Base-by-base conservation (phyloP, 108 stramenopile genomes). In the Ochromonas danica region DNA sequence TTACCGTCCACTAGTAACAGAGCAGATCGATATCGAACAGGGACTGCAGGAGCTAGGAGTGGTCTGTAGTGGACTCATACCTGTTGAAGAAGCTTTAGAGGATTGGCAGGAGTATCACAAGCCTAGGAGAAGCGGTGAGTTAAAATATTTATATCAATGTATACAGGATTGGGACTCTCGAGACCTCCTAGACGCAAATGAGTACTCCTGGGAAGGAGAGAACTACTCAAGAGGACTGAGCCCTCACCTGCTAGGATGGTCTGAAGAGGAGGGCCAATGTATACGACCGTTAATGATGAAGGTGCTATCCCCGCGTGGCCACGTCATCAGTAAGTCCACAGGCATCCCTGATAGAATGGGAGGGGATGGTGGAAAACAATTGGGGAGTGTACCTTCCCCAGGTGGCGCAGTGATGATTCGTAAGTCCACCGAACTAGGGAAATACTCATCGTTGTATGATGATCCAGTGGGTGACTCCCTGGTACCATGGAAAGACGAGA, bases 71-170 rank as follows among this genome's bases (percentile, higher is more conserved):
- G 51, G 51, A 57, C 51, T 57, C 51, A 57, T 57, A 57, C 51
- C 51, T 57, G 51, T 57, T 57, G 51, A 57, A 57, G 51, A 57
- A 57, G 51, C 51, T 57, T 57, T 57, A 57, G 51, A 57, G 51
- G 51, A 57, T 57, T 57, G 51, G 51, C 51, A 57, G 51, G 51
- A 57, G 51, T 57, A 57, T 57, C 51, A 57, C 51, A 57, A 57
- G 51, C 51, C 51, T 57, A 57, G 51, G 51, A 57, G 51, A 57
- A 57, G 51, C 51, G 51, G 51, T 57, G 51, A 57, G 51, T 57
- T 57, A 57, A 57, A 57, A 57, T 57, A 57, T 57, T 57, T 57
- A 57, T 57, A 57, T 57, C 51, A 57, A 57, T 57, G 51, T 57
- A 57, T 57, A 57, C 51, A 57, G 51, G 51, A 57, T 57, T 57